Evolutionary conservation across 257 asterid species (phyloP).

Genomic region (Solanum clarkiae): DNA sequence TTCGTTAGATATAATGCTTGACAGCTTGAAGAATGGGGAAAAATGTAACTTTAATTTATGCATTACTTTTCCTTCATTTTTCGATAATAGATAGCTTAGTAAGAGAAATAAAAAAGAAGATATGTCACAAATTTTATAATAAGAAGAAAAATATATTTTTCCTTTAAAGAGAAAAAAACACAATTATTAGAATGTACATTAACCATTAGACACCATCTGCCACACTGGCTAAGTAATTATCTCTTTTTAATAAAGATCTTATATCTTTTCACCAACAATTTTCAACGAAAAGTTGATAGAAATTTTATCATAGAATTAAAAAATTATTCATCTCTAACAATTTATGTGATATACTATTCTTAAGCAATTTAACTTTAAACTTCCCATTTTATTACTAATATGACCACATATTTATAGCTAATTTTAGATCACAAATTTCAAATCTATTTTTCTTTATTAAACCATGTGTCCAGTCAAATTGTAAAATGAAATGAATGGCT

Average conservation of each 20-base stretch:
- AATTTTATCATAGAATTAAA: neutral
- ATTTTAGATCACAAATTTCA: too few species aligned
- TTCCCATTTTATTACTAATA: too few species aligned
- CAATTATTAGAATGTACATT: neutral
- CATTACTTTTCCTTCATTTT: neutral
- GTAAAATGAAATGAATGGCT: too few species aligned
- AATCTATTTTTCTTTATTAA: too few species aligned
- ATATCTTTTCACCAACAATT: neutral
- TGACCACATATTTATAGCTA: too few species aligned
- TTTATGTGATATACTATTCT: too few species aligned
- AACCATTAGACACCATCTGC: neutral
- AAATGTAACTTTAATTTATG: too few species aligned
- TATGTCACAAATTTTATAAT: neutral
- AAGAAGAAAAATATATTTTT: neutral
- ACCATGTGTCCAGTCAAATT: too few species aligned
- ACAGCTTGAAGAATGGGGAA: neutral
- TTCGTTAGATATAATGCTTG: neutral
- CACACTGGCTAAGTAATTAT: neutral
- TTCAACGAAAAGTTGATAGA: neutral
- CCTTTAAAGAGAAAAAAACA: too few species aligned
- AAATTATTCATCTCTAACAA: too few species aligned
- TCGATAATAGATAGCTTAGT: neutral
- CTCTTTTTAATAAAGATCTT: neutral
- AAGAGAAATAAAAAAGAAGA: too few species aligned
- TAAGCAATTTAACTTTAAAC: too few species aligned